Evolutionary conservation across 306 rosid genomes (phyloP).

Genomic region (Prunus mume): DNA sequence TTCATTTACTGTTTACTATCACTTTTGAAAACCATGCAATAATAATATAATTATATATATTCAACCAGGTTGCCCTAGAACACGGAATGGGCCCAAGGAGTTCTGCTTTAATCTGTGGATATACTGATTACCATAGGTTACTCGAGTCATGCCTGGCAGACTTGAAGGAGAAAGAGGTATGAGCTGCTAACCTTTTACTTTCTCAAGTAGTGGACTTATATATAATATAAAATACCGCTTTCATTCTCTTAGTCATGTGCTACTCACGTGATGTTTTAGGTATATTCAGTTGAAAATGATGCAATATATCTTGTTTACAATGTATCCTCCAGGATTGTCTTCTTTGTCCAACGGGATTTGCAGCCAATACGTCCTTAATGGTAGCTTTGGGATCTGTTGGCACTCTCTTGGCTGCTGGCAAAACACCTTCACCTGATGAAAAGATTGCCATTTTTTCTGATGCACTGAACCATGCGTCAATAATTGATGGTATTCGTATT

Average conservation of each 20-base stretch:
- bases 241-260: no score
- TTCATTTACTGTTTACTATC: not conserved
- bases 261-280: not conserved
- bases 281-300: constrained; percentile 33
- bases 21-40: not conserved
- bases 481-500: constrained; percentile 90
- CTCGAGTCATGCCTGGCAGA: constrained; percentile 82
- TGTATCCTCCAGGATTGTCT: constrained; percentile 90
- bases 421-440: constrained; percentile 51
- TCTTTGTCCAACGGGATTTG: constrained; percentile 98
- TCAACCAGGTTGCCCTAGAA: constrained; percentile 70
- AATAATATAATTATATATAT: constrained; percentile 6
- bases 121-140: constrained; percentile 81
- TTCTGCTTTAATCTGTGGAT: constrained; percentile 91
- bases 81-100: constrained; percentile 99
- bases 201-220: no score
- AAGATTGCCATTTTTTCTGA: constrained; percentile 86
- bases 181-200: no score
- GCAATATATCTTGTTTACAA: constrained; percentile 30
- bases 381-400: constrained; percentile 76
- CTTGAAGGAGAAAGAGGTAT: constrained; percentile 90
- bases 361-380: constrained; percentile 97
- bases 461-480: constrained; percentile 88
- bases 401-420: constrained; percentile 61
- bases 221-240: no score